These are phyloP conservation scores for Salvia hispanica DNA, from an alignment of 257 asterid species.

Conservation along the genomic window DNA sequence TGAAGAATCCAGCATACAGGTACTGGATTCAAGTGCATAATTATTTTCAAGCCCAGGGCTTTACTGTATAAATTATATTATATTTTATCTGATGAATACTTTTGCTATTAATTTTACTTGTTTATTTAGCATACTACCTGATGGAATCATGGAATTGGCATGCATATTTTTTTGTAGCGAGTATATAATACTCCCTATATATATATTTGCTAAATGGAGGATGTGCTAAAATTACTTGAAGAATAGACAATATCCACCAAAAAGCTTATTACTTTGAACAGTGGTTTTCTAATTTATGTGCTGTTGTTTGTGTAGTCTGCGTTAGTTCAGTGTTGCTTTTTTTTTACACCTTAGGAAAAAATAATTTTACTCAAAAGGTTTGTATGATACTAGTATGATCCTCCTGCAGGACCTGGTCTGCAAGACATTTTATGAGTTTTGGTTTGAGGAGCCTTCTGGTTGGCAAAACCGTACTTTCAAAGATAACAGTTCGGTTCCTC, in stretches of 20 bases:
- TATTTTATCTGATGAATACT: constrained; percentile 10
- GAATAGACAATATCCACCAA: constrained; percentile 30
- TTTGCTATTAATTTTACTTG: constrained; percentile 2
- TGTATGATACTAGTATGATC: not conserved
- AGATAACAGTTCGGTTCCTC: constrained; percentile 93
- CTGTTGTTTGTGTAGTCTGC: constrained; percentile 20
- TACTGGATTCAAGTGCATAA: constrained; percentile 37
- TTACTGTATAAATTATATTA: not conserved
- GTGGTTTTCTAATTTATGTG: constrained; percentile 20
- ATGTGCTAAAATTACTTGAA: constrained; percentile 23
- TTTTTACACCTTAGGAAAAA: not conserved
- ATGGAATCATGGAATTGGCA: not conserved
- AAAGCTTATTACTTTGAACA: constrained; percentile 17
- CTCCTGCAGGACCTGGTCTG: constrained; percentile 87
- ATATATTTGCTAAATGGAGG: constrained; percentile 15
- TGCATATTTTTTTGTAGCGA: constrained; percentile 19
- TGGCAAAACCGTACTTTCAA: constrained; percentile 55
- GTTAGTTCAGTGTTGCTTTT: constrained; percentile 19
- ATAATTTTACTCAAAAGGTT: constrained; percentile 7
- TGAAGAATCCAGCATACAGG: constrained; percentile 98
- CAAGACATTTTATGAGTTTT: constrained; percentile 97
- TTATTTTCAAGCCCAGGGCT: constrained; percentile 17
- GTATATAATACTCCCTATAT: not conserved
- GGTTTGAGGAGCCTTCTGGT: constrained; percentile 95
- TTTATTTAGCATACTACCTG: constrained; percentile 14